Percentiles rank a stretch among this genome's conserved stretches.
These are phyloP conservation scores for Kazachstania taianensis DNA, from an alignment of 805 yeast species.

Conservation along the genomic window DNA sequence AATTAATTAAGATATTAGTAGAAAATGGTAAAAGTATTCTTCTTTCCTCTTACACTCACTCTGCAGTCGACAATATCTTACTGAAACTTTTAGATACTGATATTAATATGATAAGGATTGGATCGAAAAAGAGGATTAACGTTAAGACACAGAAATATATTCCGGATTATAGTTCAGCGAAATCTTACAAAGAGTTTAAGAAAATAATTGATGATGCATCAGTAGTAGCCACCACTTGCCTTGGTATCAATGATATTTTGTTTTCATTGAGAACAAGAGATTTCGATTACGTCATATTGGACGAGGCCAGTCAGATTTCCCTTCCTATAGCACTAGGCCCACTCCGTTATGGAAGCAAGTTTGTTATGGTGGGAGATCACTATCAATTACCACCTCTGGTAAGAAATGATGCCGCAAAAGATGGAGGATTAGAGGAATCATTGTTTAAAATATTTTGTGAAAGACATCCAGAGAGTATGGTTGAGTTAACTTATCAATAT, in stretches of 20 bases:
- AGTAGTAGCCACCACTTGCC: slow-evolving; percentile 82
- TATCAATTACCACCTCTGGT: slow-evolving; percentile 87
- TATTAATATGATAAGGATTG: slow-evolving; percentile 55
- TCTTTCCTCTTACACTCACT: slow-evolving; percentile 81
- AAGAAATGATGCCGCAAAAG: slow-evolving; percentile 51
- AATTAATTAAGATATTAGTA: slow-evolving; percentile 50
- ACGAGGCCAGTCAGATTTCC: slow-evolving; percentile 93
- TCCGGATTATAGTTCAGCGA: slow-evolving; percentile 34
- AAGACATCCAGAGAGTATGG: slow-evolving; percentile 62
- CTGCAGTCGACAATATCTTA: slow-evolving; percentile 91
- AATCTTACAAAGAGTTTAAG: slow-evolving; percentile 37
- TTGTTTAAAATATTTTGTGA: slow-evolving; percentile 69
- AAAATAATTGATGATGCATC: slow-evolving; percentile 43
- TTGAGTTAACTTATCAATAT: slow-evolving; percentile 71
- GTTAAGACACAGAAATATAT: slow-evolving; percentile 46
- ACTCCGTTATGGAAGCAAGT: slow-evolving; percentile 60
- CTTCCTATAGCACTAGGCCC: slow-evolving; percentile 91
- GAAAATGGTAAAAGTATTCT: slow-evolving; percentile 55
- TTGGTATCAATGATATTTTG: slow-evolving; percentile 42
- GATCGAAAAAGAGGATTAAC: slow-evolving; percentile 50
- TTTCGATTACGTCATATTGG: slow-evolving; percentile 90
- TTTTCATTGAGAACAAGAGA: slow-evolving; percentile 31
- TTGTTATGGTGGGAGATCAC: slow-evolving; percentile 94
- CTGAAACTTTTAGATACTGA: slow-evolving; percentile 49
- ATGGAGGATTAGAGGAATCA: slow-evolving; percentile 52